Evolutionary conservation across 441 rosid genomes (phyloP).

Genomic region (Adansonia madagascariensis): DNA sequence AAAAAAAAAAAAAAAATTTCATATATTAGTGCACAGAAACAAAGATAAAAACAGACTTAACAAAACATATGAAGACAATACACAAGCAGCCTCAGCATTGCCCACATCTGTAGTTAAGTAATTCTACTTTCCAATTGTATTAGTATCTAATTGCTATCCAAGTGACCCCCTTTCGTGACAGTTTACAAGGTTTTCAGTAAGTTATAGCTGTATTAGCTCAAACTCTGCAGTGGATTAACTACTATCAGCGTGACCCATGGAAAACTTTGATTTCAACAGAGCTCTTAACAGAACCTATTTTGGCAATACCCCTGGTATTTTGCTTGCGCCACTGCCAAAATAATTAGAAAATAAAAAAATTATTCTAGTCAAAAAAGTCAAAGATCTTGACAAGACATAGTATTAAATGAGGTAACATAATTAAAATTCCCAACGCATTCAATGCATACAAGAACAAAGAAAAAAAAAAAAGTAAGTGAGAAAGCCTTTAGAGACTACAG

Average conservation of each 20-base stretch:
- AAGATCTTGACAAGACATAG: neutral
- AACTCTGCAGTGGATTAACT: neutral
- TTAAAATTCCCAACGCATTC: neutral
- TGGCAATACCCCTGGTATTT: neutral
- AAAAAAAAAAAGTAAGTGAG: neutral
- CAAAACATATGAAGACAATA: neutral
- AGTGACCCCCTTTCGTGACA: neutral
- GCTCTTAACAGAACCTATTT: neutral
- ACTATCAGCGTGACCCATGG: neutral
- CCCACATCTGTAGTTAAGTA: neutral
- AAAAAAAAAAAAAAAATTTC: conserved; percentile 16
- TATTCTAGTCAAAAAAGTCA: neutral
- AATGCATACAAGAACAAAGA: neutral
- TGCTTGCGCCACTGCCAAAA: neutral
- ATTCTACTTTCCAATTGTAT: neutral
- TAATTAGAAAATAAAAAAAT: neutral
- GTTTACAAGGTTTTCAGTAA: neutral
- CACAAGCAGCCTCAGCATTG: conserved; percentile 7
- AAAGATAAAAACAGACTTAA: conserved; percentile 19
- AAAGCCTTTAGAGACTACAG: neutral
- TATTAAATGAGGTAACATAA: neutral
- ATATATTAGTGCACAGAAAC: conserved; percentile 20
- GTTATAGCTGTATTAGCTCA: neutral
- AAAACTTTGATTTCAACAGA: neutral
- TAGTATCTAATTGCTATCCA: neutral